Percentiles rank a stretch among this genome's conserved stretches.
These are phyloP conservation scores for Vigna mungo DNA, from an alignment of 306 rosid genomes.

Conservation along the genomic window DNA sequence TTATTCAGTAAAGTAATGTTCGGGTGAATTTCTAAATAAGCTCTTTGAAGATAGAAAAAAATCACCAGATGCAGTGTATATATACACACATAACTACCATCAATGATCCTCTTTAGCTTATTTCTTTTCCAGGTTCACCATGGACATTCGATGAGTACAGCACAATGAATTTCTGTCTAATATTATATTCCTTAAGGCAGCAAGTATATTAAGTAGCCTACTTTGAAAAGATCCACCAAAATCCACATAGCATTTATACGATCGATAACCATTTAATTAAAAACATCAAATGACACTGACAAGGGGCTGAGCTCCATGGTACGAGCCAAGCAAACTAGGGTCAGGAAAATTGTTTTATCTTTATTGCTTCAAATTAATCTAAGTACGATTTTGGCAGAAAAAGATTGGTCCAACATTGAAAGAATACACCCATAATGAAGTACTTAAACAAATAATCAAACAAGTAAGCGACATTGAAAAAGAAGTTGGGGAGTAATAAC, in stretches of 20 bases:
- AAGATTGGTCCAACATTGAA: neutral
- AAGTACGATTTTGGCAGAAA: neutral
- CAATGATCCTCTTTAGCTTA: neutral
- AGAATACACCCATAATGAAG: neutral
- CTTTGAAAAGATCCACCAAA: neutral
- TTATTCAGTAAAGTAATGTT: too few relatives aligned
- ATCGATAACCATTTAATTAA: neutral
- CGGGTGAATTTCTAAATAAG: too few relatives aligned
- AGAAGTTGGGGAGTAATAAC: neutral
- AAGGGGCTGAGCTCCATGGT: conserved; percentile 5
- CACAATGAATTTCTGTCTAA: neutral
- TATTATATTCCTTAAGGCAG: neutral
- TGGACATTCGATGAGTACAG: neutral
- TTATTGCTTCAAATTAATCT: neutral
- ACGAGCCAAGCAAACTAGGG: conserved; percentile 5
- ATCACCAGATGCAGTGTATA: neutral
- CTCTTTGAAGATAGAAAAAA: neutral
- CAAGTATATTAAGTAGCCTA: neutral
- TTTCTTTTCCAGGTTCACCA: neutral
- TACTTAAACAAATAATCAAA: neutral
- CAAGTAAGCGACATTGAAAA: neutral
- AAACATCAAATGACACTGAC: conserved; percentile 6
- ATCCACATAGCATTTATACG: neutral
- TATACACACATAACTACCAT: neutral
- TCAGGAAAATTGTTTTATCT: neutral